Conservation (phyloP, 164 flowering plant species). For the Vitis labrusca region DNA sequence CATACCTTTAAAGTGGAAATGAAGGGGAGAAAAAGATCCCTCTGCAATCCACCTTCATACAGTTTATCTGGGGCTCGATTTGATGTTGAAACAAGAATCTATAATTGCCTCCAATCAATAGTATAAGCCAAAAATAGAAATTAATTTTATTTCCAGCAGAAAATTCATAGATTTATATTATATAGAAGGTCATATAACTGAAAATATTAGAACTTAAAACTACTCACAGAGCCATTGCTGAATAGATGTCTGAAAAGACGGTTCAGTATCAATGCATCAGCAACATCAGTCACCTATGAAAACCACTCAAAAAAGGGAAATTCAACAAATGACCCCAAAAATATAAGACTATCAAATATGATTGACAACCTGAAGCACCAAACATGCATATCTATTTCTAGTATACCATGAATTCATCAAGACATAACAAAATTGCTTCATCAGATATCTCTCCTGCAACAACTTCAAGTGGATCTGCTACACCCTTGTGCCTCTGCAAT, state of each 20-base stretch:
- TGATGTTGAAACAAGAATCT: slow-evolving; percentile 97
- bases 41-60: slow-evolving; percentile 94
- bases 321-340: background rate
- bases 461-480: slow-evolving; percentile 95
- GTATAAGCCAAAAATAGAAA: too few relatives aligned
- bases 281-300: slow-evolving; percentile 91
- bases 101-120: slow-evolving; percentile 21
- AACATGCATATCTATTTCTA: slow-evolving; percentile 2
- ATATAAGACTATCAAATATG: slow-evolving; percentile 6
- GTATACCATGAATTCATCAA: slow-evolving; percentile 96
- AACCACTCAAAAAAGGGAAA: slow-evolving; percentile 4
- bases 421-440: slow-evolving; percentile 84
- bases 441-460: slow-evolving; percentile 96
- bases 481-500: slow-evolving; percentile 86
- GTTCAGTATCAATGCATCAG: slow-evolving; percentile 95
- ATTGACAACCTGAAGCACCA: slow-evolving; percentile 4
- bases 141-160: slow-evolving; percentile 1
- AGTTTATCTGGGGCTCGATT: slow-evolving; percentile 98
- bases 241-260: slow-evolving; percentile 86
- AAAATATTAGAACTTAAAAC: background rate
- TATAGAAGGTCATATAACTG: background rate
- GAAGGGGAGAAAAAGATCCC: slow-evolving; percentile 96
- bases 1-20: slow-evolving; percentile 87
- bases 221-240: slow-evolving; percentile 80
- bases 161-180: background rate